These are phyloP conservation scores for Hamamelis virginiana DNA, from an alignment of 164 flowering plant species.

Conservation along the genomic window DNA sequence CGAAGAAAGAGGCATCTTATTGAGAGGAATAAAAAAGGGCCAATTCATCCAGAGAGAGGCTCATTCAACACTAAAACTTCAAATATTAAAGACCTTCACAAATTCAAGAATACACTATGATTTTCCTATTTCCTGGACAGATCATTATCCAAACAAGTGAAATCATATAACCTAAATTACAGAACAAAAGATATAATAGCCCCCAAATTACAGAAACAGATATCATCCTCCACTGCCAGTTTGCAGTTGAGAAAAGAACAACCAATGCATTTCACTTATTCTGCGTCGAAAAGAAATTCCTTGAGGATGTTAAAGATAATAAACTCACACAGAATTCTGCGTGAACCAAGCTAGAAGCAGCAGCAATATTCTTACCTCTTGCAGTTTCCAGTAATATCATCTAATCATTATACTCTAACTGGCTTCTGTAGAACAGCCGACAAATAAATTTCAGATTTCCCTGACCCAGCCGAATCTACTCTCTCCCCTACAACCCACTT, in stretches of 20 bases:
- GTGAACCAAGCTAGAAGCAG: constrained; percentile 13
- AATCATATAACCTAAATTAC: constrained; percentile 3
- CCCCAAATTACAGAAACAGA: constrained; percentile 12
- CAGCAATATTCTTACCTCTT: constrained; percentile 20
- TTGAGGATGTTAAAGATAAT: constrained; percentile 22
- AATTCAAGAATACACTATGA: constrained; percentile 6
- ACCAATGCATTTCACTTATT: constrained; percentile 30
- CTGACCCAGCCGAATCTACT: constrained; percentile 44
- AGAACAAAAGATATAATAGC: neutral
- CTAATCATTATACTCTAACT: constrained; percentile 47
- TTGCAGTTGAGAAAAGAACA: constrained; percentile 27
- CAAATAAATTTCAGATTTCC: constrained; percentile 70
- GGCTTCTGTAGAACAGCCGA: constrained; percentile 97
- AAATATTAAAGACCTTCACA: neutral
- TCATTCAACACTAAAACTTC: neutral
- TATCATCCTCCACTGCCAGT: constrained; percentile 17
- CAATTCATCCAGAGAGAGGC: too few species aligned
- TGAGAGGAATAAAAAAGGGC: too few species aligned
- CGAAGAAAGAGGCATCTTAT: too few species aligned
- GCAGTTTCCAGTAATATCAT: neutral
- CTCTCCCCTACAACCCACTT: constrained; percentile 95
- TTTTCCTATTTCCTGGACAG: constrained; percentile 6
- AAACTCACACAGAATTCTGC: constrained; percentile 22
- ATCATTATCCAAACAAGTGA: neutral
- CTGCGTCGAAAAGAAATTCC: constrained; percentile 20